Evolutionary conservation across 1,284 basidiomycete species (phyloP).

Genomic region (Xerocomus nothofagi): DNA sequence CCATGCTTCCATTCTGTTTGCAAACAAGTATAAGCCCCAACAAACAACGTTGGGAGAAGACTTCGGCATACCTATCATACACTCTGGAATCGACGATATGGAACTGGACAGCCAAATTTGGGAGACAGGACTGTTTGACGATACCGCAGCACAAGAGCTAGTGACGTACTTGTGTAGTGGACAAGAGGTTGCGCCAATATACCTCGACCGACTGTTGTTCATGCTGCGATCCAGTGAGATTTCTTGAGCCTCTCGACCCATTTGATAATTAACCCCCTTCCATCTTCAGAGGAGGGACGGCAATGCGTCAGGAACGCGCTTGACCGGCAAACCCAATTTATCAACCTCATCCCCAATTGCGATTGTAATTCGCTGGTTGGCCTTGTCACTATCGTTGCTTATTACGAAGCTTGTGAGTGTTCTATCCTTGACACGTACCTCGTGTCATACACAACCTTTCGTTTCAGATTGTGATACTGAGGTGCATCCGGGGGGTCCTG

Average conservation of each 20-base stretch:
- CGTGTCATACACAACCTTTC: not conserved
- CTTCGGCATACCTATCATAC: constrained; percentile 24
- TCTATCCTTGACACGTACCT: no score
- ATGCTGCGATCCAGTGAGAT: constrained; percentile 29
- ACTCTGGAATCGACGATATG: not conserved
- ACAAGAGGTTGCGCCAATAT: constrained; percentile 19
- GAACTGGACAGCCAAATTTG: constrained; percentile 17
- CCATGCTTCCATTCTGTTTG: constrained; percentile 31
- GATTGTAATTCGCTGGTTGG: constrained; percentile 13
- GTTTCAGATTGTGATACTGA: constrained; percentile 12
- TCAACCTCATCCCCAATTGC: constrained; percentile 9
- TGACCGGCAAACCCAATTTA: constrained; percentile 13
- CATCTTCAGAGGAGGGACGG: constrained; percentile 25
- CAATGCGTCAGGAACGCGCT: constrained; percentile 16
- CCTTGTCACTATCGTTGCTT: constrained; percentile 26
- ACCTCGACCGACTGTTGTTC: constrained; percentile 33
- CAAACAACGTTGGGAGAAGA: constrained; percentile 26
- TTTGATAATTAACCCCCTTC: not conserved
- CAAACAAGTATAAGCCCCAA: constrained; percentile 27
- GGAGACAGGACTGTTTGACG: constrained; percentile 29
- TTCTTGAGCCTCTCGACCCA: not conserved
- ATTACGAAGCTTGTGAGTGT: constrained; percentile 26
- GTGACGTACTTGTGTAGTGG: constrained; percentile 7
- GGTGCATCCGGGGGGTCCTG: not conserved
- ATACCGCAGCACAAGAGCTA: constrained; percentile 19